Base-by-base conservation (phyloP, 768 basidiomycete species). In the Amanita pseudoporphyria region DNA sequence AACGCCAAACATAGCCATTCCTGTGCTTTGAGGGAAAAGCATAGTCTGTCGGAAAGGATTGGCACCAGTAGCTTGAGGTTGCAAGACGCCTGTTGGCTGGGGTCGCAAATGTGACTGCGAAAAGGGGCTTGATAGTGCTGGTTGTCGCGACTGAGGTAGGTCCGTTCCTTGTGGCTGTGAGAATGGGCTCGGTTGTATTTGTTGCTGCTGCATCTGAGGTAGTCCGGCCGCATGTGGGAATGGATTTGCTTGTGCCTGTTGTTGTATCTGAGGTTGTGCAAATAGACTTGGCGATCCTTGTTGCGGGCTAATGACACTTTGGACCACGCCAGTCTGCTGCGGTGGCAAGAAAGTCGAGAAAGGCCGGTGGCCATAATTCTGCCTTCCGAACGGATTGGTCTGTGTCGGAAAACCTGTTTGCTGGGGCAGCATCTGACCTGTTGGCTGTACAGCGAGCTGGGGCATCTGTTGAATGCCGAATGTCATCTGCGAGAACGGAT, bases 1-100 rank as follows among this genome's bases (percentile, higher is more conserved):
- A 18, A 52, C 56, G 52, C 62, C 68, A 51, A 79, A 74, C 50
- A 71, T 54, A 1, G 75, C 71, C 63, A 77, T 68, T 2, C 81
- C 80, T 3, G 82, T 86, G 6, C 70, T 66, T 57, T 84, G 81
- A 9, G 83, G 76, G 21, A 81, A 49, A 53, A 90, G 63, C 73
- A 82, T 76, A 56, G 78, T 87, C 63, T 89, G 88, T 30, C 91
- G 73, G 72, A 94, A 94, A 7, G 89, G 90, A 64, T 92, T 93
- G 37, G 71, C 67, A 16, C 81, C 84, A 7, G 82, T 86, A 13
- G 69, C 60, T 56, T 83, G 79, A 14, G 82, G 73, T 59, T 74
- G 77, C 45, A 75, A 58, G 53, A 78, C 71, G n/a, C 59, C 56
- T 13, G 64, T 56, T 36, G 62, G 61, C 47, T 70, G 72, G 31